A percentile compares a stretch with the other conserved stretches of the same genome.
phyloP scores from a whole-genome alignment of 2,329 filamentous ascomycete species.

The Colletotrichum horii region DNA sequence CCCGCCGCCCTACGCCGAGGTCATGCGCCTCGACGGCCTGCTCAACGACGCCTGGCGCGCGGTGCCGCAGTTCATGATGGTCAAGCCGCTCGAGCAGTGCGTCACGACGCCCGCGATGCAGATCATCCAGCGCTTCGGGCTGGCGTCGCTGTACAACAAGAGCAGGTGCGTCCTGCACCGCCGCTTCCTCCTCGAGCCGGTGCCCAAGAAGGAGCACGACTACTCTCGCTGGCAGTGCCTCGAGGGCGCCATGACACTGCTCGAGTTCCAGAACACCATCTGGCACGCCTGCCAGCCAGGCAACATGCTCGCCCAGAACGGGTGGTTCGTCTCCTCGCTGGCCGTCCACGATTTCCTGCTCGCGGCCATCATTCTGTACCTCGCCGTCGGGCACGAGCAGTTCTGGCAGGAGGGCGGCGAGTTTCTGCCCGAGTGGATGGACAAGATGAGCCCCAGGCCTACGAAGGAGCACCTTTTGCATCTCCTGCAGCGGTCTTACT shows the following conservation, averaged over 20 bases:
- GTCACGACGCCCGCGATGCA: slow-evolving; percentile 51
- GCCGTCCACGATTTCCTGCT: slow-evolving; percentile 67
- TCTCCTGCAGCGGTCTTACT: slow-evolving; percentile 46
- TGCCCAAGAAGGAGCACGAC: slow-evolving; percentile 48
- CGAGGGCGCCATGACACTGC: slow-evolving; percentile 51
- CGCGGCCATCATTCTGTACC: slow-evolving; percentile 64
- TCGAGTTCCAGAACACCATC: slow-evolving; percentile 52
- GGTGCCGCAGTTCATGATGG: slow-evolving; percentile 54
- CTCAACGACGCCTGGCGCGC: slow-evolving; percentile 50
- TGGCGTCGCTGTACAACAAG: slow-evolving; percentile 60
- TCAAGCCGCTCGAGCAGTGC: slow-evolving; percentile 52
- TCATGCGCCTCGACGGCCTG: slow-evolving; percentile 51
- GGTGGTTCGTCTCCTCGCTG: slow-evolving; percentile 63
- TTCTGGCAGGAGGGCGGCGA: slow-evolving; percentile 41
- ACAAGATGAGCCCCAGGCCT: slow-evolving; percentile 32
- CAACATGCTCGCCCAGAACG: slow-evolving; percentile 54
- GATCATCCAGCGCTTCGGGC: slow-evolving; percentile 59
- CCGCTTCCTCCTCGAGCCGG: slow-evolving; percentile 52
- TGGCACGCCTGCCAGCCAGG: slow-evolving; percentile 57
- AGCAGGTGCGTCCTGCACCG: slow-evolving; percentile 61
- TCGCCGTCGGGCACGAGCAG: slow-evolving; percentile 50
- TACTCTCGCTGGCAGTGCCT: slow-evolving; percentile 59
- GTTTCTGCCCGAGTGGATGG: slow-evolving; percentile 35
- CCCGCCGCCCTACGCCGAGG: slow-evolving; percentile 52
- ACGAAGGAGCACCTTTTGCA: slow-evolving; percentile 44